Evolutionary conservation across 352 stramenopile genomes (phyloP).

Genomic region (Globisporangium okanoganense): DNA sequence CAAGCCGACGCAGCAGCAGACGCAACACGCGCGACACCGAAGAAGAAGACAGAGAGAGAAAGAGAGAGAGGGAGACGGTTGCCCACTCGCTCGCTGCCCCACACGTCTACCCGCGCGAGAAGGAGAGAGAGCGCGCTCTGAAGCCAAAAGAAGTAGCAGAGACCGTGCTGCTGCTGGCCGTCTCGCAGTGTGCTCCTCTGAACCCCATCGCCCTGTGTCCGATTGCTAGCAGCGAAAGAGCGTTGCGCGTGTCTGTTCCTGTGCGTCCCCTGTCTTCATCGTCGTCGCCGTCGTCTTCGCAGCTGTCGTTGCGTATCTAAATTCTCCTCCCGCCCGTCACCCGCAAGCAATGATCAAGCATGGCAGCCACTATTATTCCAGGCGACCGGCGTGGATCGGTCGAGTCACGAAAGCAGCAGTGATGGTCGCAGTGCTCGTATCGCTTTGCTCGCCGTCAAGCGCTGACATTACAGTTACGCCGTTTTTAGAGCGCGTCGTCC

Average conservation of each 20-base stretch:
- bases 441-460: not conserved
- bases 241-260: not conserved
- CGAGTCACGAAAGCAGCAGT: not conserved
- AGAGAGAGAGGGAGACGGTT: not conserved
- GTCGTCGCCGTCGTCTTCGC: not conserved
- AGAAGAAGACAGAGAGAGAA: not conserved
- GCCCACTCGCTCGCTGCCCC: too few relatives aligned
- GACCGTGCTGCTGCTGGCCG: not conserved
- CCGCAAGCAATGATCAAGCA: conserved; percentile 5
- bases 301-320: not conserved
- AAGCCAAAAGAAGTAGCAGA: conserved; percentile 1
- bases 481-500: conserved; percentile 1
- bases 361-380: conserved; percentile 1
- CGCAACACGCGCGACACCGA: not conserved
- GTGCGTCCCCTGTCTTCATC: conserved; percentile 1
- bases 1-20: not conserved
- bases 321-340: not conserved
- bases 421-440: not conserved
- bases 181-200: not conserved
- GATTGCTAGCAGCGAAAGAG: not conserved
- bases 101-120: not conserved
- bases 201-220: not conserved
- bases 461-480: not conserved
- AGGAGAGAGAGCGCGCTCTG: not conserved
- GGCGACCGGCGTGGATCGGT: not conserved